Conservation (phyloP, 208 protist genomes). For the Trypanosoma avium region DNA sequence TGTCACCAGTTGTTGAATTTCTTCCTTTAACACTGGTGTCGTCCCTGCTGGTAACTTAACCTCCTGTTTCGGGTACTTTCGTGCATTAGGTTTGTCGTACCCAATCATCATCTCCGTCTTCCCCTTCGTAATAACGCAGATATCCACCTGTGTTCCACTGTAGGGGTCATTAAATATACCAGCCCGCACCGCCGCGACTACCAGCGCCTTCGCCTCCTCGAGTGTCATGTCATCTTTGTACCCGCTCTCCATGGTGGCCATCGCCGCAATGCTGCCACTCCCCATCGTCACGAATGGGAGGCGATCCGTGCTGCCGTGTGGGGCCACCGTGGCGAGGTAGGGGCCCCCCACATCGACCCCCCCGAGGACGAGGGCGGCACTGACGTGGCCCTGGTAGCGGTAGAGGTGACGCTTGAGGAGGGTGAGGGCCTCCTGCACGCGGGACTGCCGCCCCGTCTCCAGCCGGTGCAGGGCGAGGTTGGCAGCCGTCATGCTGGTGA, state of each 20-base stretch:
- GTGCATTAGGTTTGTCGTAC: conserved; percentile 86
- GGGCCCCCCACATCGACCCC: conserved; percentile 98
- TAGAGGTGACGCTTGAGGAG: conserved; percentile 98
- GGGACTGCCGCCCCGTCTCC: conserved; percentile 93
- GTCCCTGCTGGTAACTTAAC: conserved; percentile 77
- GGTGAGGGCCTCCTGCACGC: conserved; percentile 96
- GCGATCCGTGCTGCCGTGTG: conserved; percentile 97
- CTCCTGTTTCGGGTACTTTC: conserved; percentile 75
- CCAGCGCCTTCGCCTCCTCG: conserved; percentile 98
- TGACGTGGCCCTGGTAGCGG: conserved; percentile 98
- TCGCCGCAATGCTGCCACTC: conserved; percentile 99
- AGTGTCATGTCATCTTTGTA: conserved; percentile 95
- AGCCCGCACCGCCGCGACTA: conserved; percentile 96
- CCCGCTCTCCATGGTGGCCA: conserved; percentile 97
- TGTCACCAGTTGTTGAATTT: conserved; percentile 77
- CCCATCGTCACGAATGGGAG: conserved; percentile 99
- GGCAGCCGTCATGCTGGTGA: conserved; percentile 93
- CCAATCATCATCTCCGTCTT: conserved; percentile 85
- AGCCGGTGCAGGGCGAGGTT: conserved; percentile 96
- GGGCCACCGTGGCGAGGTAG: conserved; percentile 96
- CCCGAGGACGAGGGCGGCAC: conserved; percentile 98
- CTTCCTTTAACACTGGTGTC: conserved; percentile 67
- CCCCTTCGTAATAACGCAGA: conserved; percentile 96
- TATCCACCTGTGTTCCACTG: conserved; percentile 99
- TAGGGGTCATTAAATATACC: conserved; percentile 99